Base-by-base conservation (phyloP, 106 monocot species). In the Iris macrosiphon region DNA sequence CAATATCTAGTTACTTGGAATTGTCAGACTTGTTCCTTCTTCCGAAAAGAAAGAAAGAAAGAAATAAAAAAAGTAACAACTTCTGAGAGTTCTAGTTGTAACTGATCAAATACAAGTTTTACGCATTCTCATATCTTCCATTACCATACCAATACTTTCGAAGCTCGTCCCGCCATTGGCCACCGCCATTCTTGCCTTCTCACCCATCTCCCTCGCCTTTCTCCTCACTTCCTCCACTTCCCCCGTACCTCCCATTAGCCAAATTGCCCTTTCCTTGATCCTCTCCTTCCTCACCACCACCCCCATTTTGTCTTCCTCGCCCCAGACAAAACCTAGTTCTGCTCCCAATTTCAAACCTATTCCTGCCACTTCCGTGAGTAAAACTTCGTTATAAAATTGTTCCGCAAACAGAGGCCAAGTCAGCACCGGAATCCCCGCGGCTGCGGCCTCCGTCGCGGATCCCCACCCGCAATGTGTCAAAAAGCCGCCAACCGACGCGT, bases 391-490 rank as follows among this genome's bases (percentile, higher is more conserved):
- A 29, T 77, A 77, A 54, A 77, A 77, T 38, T 77, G 71, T 30
- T 77, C 76, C 2, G 52, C 59, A 28, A 71, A 77, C 60, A 77
- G 13, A 24, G 76, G 76, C 76, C 76, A 77, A 6, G 76, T 66
- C 23, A 71, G 47, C 76, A 69, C 37, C 18, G 71, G 46, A 42
- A 71, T 59, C 11, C 76, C 71, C 7, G 41, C 46, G 7, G 76
- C 34, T 4, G 50, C 55, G 0, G 76, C 71, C 60, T 77, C 76
- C 1, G 76, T 77, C 59, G 66, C 60, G 6, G 70, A 61, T 29
- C 69, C 75, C 77, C 77, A 77, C 31, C 77, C 77, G 49, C 77
- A 67, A 48, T 77, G 77, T 0, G 77, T 77, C 59, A 77, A 7
- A 44, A 77, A 77, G 10, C 52, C 64, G 11, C 72, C 77, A 7